Evolutionary conservation across 257 asterid species (phyloP), one percentile per base, ranked within the genome.

Genomic region (Primulina tabacum): DNA sequence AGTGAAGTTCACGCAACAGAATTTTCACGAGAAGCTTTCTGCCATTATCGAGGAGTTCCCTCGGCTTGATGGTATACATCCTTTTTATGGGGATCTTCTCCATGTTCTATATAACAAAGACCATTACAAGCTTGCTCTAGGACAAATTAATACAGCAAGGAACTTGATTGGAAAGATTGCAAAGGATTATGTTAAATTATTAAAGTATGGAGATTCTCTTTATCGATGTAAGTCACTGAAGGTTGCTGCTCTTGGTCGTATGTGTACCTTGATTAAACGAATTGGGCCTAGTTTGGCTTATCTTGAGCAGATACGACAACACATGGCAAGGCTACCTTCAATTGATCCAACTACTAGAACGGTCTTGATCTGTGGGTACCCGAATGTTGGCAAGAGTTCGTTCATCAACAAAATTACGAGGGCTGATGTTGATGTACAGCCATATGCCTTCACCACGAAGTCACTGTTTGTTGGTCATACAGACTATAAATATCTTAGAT

Each of bases 341-440:
- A 91, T 94, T 74, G 99, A 94, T 84, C 99, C 99, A 12, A 94
- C 89, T 71, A 91, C 97, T 5, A 63, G 99, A 52, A 94, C 97
- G n/a, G 79, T 94, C 80, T 82, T 94, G 90, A 94, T 94, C 53
- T 94, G 99, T 82, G 99, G 99, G 71, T 94, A 90, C 61, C 97
- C 99, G 0, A 94, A 94, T 85, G 99, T 94, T 56, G 99, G 97
- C 7, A 93, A 93, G 91, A 93, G 99, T 57, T 93, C 99, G 0
- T 93, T 93, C 79, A 89, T 93, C 59, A 93, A 93, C 83, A 90
- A 90, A 76, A 93, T 90, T 62, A 93, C 99, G 0, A 82, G 97
- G 79, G 97, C 97, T 14, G 99, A 93, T 75, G 99, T 93, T 56
- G 97, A 93, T 70, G 97, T 89, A 14, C 99, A 90, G 26, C 97